Conservation (phyloP, 1,139 yeast genomes). For the Debaryomyces sp. region DNA sequence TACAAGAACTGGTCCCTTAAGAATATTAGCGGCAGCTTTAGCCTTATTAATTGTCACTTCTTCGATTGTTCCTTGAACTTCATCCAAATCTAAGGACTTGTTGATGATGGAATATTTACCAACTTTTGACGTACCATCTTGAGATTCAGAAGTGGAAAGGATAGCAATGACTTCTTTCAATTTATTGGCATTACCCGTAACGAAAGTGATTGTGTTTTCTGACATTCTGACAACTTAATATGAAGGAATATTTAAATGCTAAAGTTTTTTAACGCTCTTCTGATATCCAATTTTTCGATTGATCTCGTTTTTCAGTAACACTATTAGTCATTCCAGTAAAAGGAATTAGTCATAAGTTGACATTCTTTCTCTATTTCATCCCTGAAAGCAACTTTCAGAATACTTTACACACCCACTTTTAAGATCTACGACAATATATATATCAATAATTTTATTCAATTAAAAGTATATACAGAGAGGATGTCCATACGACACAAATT, state of each 20-base stretch:
- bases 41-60: constrained; percentile 86
- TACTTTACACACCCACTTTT: neutral
- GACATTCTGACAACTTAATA: neutral
- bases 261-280: neutral
- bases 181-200: constrained; percentile 89
- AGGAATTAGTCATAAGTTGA: neutral
- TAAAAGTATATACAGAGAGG: constrained; percentile 4
- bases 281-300: neutral
- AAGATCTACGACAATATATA: neutral
- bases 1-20: constrained; percentile 81
- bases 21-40: constrained; percentile 63
- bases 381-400: neutral
- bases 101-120: constrained; percentile 62
- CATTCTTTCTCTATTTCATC: neutral
- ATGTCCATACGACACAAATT: neutral
- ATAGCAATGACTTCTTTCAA: constrained; percentile 81
- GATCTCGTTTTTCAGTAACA: neutral
- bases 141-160: constrained; percentile 39
- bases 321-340: neutral
- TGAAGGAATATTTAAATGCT: neutral
- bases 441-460: constrained; percentile 1
- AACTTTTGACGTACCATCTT: constrained; percentile 33
- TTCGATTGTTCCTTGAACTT: constrained; percentile 85
- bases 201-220: constrained; percentile 54
- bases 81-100: constrained; percentile 76